Evolutionary conservation across 2,329 filamentous ascomycete species (phyloP), one percentile per base, ranked within the genome.

Genomic region (Pyrenophora graminea): DNA sequence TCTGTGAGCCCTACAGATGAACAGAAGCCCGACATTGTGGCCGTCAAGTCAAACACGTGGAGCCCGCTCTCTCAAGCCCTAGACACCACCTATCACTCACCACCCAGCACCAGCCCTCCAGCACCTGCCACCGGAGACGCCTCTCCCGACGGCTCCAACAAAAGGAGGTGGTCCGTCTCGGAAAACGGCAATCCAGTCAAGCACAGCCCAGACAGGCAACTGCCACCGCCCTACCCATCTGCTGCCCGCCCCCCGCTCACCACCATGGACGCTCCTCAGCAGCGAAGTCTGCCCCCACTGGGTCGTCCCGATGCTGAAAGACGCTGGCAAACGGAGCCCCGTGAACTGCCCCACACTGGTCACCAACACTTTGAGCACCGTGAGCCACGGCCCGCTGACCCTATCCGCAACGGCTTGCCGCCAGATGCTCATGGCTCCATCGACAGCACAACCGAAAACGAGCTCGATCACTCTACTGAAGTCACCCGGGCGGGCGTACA

Each of bases 151-250:
- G 70, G 64, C 46, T 62, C 68, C 73, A 83, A 85, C 64, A 81
- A 81, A 59, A 72, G 80, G 51, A 93, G 91, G 72, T 83, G 89
- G 53, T 90, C 89, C 6, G 76, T 79, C 39, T 89, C 87, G 5
- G 71, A 77, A 59, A 60, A 66, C 55, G 58, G 71, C 66, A 45
- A 62, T 68, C 56, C 67, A 61, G 67, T 67, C n/a, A 74, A 73
- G 50, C 70, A 72, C 51, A 72, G 61, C 43, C 67, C 74, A 47
- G 71, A 63, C 30, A 48, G 40, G 18, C 55, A 70, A 66, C 58
- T 69, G 55, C 52, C 70, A 64, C 51, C 59, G 13, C 52, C 63
- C 18, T 64, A 67, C 53, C 39, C 77, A 53, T 73, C 72, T 39
- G 61, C 74, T 23, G 77, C 78, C 56, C 76, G 56, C 31, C 59